These are phyloP conservation scores for Phytophthora lateralis DNA, from an alignment of 352 stramenopile species.

Conservation along the genomic window DNA sequence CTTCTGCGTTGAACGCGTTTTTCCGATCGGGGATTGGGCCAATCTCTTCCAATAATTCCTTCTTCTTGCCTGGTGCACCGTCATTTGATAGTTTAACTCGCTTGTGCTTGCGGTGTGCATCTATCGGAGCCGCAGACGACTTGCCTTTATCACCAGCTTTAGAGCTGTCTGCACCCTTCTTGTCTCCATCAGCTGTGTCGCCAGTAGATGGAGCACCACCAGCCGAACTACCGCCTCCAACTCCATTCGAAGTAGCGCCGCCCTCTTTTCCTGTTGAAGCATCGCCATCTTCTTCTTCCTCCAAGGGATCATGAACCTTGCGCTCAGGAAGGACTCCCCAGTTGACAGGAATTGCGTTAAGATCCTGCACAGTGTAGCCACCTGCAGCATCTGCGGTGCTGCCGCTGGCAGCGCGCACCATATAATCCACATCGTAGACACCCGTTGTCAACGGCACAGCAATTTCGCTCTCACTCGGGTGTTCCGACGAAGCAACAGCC, in stretches of 20 bases:
- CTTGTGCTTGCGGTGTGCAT: slow-evolving; percentile 68
- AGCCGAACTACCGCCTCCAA: slow-evolving; percentile 14
- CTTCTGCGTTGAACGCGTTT: slow-evolving; percentile 66
- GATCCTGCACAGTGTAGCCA: slow-evolving; percentile 60
- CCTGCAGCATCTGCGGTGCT: slow-evolving; percentile 30
- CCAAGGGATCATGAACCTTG: slow-evolving; percentile 46
- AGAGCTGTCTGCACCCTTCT: slow-evolving; percentile 45
- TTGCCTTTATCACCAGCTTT: slow-evolving; percentile 56
- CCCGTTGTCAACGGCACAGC: slow-evolving; percentile 59
- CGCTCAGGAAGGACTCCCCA: slow-evolving; percentile 74
- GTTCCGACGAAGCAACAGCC: slow-evolving; percentile 47
- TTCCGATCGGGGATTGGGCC: slow-evolving; percentile 76
- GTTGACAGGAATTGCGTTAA: slow-evolving; percentile 68
- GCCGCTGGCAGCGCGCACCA: slow-evolving; percentile 58
- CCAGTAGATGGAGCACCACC: slow-evolving; percentile 18
- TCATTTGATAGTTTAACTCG: slow-evolving; percentile 52
- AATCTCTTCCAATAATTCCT: slow-evolving; percentile 57
- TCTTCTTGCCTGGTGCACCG: slow-evolving; percentile 40
- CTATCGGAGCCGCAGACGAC: slow-evolving; percentile 19
- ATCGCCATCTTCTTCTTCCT: slow-evolving; percentile 34
- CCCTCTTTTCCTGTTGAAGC: slow-evolving; percentile 26
- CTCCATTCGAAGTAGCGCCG: slow-evolving; percentile 32
- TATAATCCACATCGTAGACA: slow-evolving; percentile 75
- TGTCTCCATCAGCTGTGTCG: slow-evolving; percentile 41
- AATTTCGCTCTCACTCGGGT: slow-evolving; percentile 80